Percentiles rank a stretch among this genome's conserved stretches.
phyloP scores from a whole-genome alignment of 495 filamentous ascomycete species.

The Neurospora discreta region DNA sequence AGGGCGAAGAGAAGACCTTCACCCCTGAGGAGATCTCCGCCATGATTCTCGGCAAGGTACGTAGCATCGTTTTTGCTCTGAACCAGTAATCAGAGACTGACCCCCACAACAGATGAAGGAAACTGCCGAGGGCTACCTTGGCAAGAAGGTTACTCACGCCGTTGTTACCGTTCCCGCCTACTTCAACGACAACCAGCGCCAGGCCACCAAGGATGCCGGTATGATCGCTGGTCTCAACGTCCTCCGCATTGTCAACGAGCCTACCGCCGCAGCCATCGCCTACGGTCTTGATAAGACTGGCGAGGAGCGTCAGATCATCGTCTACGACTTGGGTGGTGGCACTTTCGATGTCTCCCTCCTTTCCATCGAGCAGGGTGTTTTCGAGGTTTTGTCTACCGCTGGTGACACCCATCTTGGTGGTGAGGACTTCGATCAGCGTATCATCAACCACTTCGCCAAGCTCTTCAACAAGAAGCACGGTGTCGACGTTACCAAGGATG shows the following conservation, averaged over 20 bases:
- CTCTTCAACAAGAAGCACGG: slow-evolving; percentile 98
- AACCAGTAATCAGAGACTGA: slow-evolving; percentile 9
- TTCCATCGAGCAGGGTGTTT: slow-evolving; percentile 92
- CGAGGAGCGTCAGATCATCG: slow-evolving; percentile 83
- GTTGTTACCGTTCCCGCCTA: slow-evolving; percentile 97
- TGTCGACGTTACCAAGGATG: slow-evolving; percentile 85
- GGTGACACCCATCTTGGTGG: slow-evolving; percentile 99
- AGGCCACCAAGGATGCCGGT: slow-evolving; percentile 97
- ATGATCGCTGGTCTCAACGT: slow-evolving; percentile 91
- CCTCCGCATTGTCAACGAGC: slow-evolving; percentile 94
- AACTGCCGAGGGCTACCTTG: slow-evolving; percentile 84
- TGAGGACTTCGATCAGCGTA: slow-evolving; percentile 98
- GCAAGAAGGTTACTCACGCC: slow-evolving; percentile 92
- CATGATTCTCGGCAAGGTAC: slow-evolving; percentile 66
- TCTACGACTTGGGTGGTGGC: slow-evolving; percentile 98
- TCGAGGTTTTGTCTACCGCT: slow-evolving; percentile 95
- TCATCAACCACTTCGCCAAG: slow-evolving; percentile 97
- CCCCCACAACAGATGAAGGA: slow-evolving; percentile 66
- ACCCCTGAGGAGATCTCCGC: slow-evolving; percentile 82
- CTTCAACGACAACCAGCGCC: slow-evolving; percentile 98
- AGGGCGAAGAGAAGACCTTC: slow-evolving; percentile 62
- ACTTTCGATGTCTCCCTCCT: slow-evolving; percentile 99
- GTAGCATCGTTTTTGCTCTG: not conserved
- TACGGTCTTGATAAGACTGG: slow-evolving; percentile 81
- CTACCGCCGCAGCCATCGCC: slow-evolving; percentile 78